These are phyloP conservation scores for Rhamnella rubrinervis DNA, from an alignment of 331 rosid genomes.

Conservation along the genomic window DNA sequence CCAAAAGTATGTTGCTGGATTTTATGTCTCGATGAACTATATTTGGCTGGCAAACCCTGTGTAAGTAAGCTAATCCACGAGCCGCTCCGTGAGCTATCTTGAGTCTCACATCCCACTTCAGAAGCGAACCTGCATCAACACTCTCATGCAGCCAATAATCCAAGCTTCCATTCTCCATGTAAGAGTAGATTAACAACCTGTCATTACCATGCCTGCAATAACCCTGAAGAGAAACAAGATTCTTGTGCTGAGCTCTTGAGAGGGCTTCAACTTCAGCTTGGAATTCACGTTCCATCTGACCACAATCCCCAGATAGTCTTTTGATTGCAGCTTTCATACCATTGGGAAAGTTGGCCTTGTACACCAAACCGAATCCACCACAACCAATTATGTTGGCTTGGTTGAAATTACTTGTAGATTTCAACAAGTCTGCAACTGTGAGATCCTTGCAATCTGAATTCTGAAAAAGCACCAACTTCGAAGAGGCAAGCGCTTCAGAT, in stretches of 20 bases:
- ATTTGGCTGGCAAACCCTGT: constrained; percentile 63
- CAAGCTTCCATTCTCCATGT: constrained; percentile 75
- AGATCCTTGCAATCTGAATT: constrained; percentile 59
- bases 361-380: constrained; percentile 83
- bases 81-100: constrained; percentile 74
- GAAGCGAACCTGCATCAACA: constrained; percentile 46
- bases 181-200: constrained; percentile 62
- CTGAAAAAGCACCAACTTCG: constrained; percentile 64
- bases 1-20: constrained; percentile 76
- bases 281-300: constrained; percentile 78
- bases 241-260: constrained; percentile 76
- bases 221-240: constrained; percentile 79
- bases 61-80: constrained; percentile 66
- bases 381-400: constrained; percentile 76
- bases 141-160: constrained; percentile 84
- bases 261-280: constrained; percentile 83
- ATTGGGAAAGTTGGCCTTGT: constrained; percentile 63
- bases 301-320: constrained; percentile 74
- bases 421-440: constrained; percentile 57
- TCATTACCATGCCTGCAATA: constrained; percentile 62
- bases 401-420: constrained; percentile 65
- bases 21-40: constrained; percentile 78
- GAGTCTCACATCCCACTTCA: constrained; percentile 63
- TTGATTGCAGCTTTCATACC: constrained; percentile 68
- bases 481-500: constrained; percentile 63